Evolutionary conservation across 441 rosid genomes (phyloP).

Genomic region (Erysimum pusillum): DNA sequence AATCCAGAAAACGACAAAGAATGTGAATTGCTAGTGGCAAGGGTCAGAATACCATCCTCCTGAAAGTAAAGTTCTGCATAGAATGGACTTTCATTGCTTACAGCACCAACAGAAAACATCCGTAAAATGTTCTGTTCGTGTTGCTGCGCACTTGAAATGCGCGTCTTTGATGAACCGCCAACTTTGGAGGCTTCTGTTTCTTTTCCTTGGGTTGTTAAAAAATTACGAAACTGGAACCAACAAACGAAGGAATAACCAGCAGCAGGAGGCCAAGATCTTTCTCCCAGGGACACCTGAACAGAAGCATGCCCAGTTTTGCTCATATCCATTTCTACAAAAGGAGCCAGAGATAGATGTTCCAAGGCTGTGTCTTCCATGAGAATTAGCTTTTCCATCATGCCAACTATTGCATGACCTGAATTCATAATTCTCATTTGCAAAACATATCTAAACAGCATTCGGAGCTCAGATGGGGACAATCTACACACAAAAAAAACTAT

Average conservation of each 20-base stretch:
- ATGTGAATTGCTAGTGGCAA: conserved; percentile 96
- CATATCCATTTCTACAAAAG: conserved; percentile 95
- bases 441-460: conserved; percentile 83
- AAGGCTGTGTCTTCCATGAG: conserved; percentile 83
- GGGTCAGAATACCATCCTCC: conserved; percentile 96
- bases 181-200: conserved; percentile 67
- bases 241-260: conserved; percentile 98
- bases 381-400: conserved; percentile 91
- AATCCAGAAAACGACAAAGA: conserved; percentile 94
- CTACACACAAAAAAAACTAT: conserved; percentile 62
- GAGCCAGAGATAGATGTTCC: conserved; percentile 85
- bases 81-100: conserved; percentile 74
- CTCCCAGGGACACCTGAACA: conserved; percentile 96
- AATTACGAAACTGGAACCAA: conserved; percentile 92
- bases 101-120: conserved; percentile 95
- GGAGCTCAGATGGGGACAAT: conserved; percentile 96
- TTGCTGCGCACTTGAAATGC: conserved; percentile 60
- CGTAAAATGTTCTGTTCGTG: conserved; percentile 75
- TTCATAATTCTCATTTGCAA: conserved; percentile 85
- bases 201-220: conserved; percentile 72
- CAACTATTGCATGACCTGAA: conserved; percentile 85
- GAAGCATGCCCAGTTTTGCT: conserved; percentile 93
- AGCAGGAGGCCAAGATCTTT: conserved; percentile 99
- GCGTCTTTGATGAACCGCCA: conserved; percentile 61
- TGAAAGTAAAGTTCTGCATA: conserved; percentile 98